Base-by-base conservation (phyloP, 2,329 filamentous ascomycete genomes). In the Aspergillus alliaceus region DNA sequence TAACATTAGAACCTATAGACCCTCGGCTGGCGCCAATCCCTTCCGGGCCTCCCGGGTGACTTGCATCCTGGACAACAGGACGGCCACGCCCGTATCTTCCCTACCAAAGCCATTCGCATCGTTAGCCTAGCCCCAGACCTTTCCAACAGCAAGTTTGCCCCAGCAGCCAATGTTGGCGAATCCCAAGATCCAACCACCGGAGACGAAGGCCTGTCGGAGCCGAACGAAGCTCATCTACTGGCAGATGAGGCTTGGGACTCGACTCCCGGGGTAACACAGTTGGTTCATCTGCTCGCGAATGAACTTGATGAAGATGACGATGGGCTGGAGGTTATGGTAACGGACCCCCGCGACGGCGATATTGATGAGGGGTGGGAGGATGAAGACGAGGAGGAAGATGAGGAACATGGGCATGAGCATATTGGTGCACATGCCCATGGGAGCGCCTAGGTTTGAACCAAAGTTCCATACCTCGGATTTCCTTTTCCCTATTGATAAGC, bases 81-180 rank as follows among this genome's bases (percentile, higher is more conserved):
- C 51, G 66, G 63, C 12, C 61, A 63, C 24, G 58, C 67, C 15
- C 70, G 73, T 7, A 69, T 75, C 24, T 74, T 77, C 51, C 70
- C 73, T 1, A 76, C 72, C 12, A 77, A 77, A 59, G 64, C 71
- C 1, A 75, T 78, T n/a, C 73, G 76, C 1, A 66, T 76, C 22
- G 44, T 78, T 39, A 74, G 67, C 56, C 56, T 78, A 20, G 71
- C 73, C 1, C 76, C 76, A 40, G 60, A 66, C 7, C 53, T 69
- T 7, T 54, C 59, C 11, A 54, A 52, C 24, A 18, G 48, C 5
- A 50, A 54, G 40, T 29, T 51, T 15, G 24, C 31, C 6, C 49
- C 56, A 7, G 46, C n/a, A 3, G 51, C 58, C 11, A 32, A 46
- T 4, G 52, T 25, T 8, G 35, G 58, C 6, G 20, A 11, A 15